Evolutionary conservation across 2,329 filamentous ascomycete genomes (phyloP).

Genomic region (Colletotrichum orchidophilum): DNA sequence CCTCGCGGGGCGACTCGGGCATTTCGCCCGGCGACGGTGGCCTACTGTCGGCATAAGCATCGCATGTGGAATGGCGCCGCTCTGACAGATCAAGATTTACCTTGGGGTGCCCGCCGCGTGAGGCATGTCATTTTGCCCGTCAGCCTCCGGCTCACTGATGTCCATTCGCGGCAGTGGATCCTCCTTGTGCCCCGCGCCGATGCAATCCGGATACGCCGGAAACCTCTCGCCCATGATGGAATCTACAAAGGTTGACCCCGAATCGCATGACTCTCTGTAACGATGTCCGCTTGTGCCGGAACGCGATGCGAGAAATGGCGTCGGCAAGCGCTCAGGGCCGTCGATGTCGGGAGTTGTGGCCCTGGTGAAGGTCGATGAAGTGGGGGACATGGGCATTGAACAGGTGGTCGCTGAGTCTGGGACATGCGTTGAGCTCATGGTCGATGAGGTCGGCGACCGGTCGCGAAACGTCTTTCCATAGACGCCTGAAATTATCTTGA

Average conservation of each 20-base stretch:
- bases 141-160: constrained; percentile 13
- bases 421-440: constrained; percentile 47
- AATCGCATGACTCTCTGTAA: constrained; percentile 41
- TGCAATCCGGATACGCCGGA: constrained; percentile 25
- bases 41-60: constrained; percentile 3
- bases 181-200: constrained; percentile 38
- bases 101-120: constrained; percentile 25
- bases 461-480: constrained; percentile 25
- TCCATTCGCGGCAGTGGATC: constrained; percentile 41
- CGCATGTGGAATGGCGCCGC: not conserved
- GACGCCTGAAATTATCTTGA: constrained; percentile 29
- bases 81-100: not conserved
- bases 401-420: constrained; percentile 51
- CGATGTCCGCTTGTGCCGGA: constrained; percentile 20
- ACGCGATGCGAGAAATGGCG: constrained; percentile 18
- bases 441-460: constrained; percentile 49
- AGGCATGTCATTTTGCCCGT: constrained; percentile 1
- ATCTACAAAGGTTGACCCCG: constrained; percentile 48
- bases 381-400: constrained; percentile 40
- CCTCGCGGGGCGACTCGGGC: not conserved
- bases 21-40: constrained; percentile 9
- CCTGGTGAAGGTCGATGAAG: constrained; percentile 34
- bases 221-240: constrained; percentile 29
- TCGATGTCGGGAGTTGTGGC: constrained; percentile 34
- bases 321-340: constrained; percentile 23